These are phyloP conservation scores for Coemansia pectinata DNA, from an alignment of 192 early-diverging fungal genomes.

Conservation along the genomic window DNA sequence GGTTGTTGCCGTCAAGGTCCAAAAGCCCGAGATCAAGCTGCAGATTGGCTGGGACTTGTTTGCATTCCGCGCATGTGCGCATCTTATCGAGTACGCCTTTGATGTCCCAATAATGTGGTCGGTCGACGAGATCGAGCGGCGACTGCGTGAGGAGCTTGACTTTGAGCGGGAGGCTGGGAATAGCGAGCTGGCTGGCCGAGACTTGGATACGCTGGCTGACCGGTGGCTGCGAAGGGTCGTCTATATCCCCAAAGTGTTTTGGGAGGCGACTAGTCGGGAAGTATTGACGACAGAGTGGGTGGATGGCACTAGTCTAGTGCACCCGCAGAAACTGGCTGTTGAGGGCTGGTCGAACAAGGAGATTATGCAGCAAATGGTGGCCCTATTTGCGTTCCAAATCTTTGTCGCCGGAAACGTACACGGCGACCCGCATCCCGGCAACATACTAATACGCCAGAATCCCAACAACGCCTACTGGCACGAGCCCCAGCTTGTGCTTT, in stretches of 20 bases:
- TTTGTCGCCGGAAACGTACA: constrained; percentile 87
- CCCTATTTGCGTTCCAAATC: constrained; percentile 85
- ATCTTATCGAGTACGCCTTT: constrained; percentile 73
- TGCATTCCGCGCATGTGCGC: constrained; percentile 63
- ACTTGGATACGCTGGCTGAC: constrained; percentile 57
- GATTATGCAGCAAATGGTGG: constrained; percentile 73
- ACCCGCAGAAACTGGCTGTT: constrained; percentile 33
- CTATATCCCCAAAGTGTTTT: constrained; percentile 78
- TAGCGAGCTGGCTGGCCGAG: constrained; percentile 60
- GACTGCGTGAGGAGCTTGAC: constrained; percentile 81
- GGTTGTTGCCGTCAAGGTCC: constrained; percentile 87
- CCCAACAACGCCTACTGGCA: constrained; percentile 44
- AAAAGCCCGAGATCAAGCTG: constrained; percentile 82
- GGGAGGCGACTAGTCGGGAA: constrained; percentile 65
- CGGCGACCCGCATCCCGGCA: constrained; percentile 84
- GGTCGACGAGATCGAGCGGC: constrained; percentile 68
- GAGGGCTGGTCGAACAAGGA: constrained; percentile 46
- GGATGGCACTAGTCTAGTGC: constrained; percentile 72
- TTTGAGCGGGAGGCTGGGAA: constrained; percentile 88
- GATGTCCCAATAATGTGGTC: constrained; percentile 82
- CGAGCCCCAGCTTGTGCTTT: constrained; percentile 69
- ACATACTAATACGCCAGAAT: constrained; percentile 75
- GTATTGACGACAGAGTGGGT: constrained; percentile 91
- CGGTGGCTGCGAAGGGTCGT: constrained; percentile 53
- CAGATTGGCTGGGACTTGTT: constrained; percentile 87